Evolutionary conservation across 2,329 filamentous ascomycete species (phyloP).

Genomic region (Cadophora sp.): DNA sequence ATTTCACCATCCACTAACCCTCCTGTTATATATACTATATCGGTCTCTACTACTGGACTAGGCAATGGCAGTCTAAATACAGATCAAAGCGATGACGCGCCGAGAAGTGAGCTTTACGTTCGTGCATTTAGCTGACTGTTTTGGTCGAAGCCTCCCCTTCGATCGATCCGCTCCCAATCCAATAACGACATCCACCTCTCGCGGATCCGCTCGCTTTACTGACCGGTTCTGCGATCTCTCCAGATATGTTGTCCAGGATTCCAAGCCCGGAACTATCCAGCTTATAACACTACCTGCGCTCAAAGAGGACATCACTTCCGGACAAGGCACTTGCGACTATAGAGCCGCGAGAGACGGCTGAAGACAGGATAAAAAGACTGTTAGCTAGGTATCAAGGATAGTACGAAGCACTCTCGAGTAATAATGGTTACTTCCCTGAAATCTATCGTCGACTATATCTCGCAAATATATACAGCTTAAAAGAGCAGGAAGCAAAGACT

Average conservation of each 20-base stretch:
- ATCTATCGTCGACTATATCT: neutral
- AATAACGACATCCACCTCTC: too few relatives aligned
- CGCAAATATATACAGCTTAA: neutral
- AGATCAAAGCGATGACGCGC: neutral
- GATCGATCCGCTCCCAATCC: too few relatives aligned
- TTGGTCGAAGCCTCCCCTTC: too few relatives aligned
- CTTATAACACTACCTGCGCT: too few relatives aligned
- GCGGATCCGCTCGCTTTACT: too few relatives aligned
- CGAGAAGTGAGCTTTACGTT: neutral
- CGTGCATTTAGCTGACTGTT: neutral
- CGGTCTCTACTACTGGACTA: conserved; percentile 6
- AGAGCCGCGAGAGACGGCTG: neutral
- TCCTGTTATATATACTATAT: neutral
- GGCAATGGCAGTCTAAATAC: neutral
- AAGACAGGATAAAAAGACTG: neutral
- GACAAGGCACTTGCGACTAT: neutral
- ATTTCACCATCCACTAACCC: neutral
- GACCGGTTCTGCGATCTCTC: too few relatives aligned
- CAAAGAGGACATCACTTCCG: too few relatives aligned
- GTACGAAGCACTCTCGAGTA: neutral
- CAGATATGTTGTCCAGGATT: too few relatives aligned
- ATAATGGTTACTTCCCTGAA: neutral
- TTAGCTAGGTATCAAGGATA: neutral
- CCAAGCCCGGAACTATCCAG: too few relatives aligned
- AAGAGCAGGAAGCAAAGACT: conserved; percentile 2